Evolutionary conservation across 2,329 filamentous ascomycete genomes (phyloP).

Genomic region (Chrysosporium keratinophilum): DNA sequence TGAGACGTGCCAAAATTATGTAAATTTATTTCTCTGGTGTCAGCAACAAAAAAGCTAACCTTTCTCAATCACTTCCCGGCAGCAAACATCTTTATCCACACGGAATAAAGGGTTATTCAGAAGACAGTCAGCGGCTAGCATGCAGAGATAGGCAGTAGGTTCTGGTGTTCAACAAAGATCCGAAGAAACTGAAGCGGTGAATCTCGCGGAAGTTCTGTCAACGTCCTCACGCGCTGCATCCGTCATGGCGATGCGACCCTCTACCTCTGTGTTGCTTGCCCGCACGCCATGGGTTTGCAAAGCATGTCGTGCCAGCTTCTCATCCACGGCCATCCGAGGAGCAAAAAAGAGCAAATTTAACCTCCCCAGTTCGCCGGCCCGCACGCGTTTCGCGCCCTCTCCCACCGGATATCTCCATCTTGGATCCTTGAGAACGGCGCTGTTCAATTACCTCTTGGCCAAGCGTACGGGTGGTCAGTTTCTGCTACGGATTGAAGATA

Average conservation of each 20-base stretch:
- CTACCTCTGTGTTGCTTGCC: conserved; percentile 20
- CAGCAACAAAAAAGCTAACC: no score
- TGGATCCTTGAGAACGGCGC: conserved; percentile 77
- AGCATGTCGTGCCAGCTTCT: conserved; percentile 28
- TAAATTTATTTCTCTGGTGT: no score
- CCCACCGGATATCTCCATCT: conserved; percentile 90
- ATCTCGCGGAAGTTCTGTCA: background rate
- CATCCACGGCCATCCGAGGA: conserved; percentile 20
- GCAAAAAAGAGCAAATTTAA: conserved; percentile 27
- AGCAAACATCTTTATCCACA: no score
- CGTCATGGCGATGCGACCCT: conserved; percentile 23
- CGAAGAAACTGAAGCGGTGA: background rate
- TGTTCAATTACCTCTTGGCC: conserved; percentile 94
- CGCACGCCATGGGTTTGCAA: conserved; percentile 30
- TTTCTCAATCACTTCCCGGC: no score
- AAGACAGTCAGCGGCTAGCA: no score
- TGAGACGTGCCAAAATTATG: no score
- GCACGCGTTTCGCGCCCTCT: conserved; percentile 88
- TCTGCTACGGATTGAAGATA: conserved; percentile 84
- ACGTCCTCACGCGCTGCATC: background rate
- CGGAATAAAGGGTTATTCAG: no score
- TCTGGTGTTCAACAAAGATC: background rate
- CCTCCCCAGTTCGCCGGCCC: conserved; percentile 47
- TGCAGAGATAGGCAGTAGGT: background rate
- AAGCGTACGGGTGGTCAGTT: conserved; percentile 83